These are phyloP conservation scores for Cyanidium caldarium DNA, from an alignment of 23 red algal genomes.

Conservation along the genomic window DNA sequence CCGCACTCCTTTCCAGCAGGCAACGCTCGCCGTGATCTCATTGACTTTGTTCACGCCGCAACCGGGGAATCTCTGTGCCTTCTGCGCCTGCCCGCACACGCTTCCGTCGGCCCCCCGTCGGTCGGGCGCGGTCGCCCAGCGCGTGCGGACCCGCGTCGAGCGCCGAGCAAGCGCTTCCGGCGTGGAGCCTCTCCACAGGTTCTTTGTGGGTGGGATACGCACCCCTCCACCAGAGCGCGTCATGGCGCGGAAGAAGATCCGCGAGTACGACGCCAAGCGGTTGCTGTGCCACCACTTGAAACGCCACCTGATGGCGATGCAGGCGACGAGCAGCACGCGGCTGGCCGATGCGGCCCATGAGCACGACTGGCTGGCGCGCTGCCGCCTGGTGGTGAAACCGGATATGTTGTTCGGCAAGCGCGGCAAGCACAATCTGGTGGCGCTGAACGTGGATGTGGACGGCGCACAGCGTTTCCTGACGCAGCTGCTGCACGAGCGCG, in stretches of 20 bases:
- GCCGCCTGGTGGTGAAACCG: slow-evolving; percentile 84
- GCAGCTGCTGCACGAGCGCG: slow-evolving; percentile 17
- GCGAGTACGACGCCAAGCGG: slow-evolving; percentile 85
- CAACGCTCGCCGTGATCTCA: too few species aligned
- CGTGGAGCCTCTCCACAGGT: too few species aligned
- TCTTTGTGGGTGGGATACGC: too few species aligned
- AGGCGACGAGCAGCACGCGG: not conserved
- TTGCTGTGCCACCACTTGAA: slow-evolving; percentile 47
- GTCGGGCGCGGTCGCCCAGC: too few species aligned
- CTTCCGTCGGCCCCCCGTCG: too few species aligned
- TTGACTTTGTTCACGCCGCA: too few species aligned
- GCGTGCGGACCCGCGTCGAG: too few species aligned
- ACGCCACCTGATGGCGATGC: not conserved
- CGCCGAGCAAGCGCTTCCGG: too few species aligned
- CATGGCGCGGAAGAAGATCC: slow-evolving; percentile 97
- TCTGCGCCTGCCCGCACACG: too few species aligned
- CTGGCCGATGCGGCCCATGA: slow-evolving; percentile 9
- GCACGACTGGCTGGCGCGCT: slow-evolving; percentile 43
- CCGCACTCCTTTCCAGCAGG: too few species aligned
- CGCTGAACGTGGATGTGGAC: slow-evolving; percentile 41
- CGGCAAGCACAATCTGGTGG: slow-evolving; percentile 86
- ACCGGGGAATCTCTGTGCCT: too few species aligned
- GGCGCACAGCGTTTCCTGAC: slow-evolving; percentile 25
- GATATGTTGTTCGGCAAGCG: slow-evolving; percentile 98
- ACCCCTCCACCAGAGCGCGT: too few species aligned